Conservation (phyloP, 192 early-diverging fungal genomes). For the Ambispora gerdemannii region DNA sequence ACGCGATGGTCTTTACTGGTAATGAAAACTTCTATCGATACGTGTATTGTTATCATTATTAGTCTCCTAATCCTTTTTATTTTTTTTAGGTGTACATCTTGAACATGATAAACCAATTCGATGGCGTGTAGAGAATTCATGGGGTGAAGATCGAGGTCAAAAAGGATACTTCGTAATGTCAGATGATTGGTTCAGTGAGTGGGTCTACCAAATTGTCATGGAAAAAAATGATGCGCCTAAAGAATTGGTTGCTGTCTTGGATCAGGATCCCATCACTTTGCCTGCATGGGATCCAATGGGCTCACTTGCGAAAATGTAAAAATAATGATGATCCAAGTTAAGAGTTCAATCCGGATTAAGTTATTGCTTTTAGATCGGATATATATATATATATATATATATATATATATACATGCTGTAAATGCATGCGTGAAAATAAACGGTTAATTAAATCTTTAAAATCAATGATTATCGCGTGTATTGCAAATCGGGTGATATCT, state of each 20-base stretch:
- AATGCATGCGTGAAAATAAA: too few relatives aligned
- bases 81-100: conserved; percentile 53
- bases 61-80: too few relatives aligned
- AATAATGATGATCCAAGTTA: too few relatives aligned
- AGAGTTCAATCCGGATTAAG: too few relatives aligned
- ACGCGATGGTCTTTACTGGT: conserved; percentile 76
- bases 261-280: conserved; percentile 61
- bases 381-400: too few relatives aligned
- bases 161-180: conserved; percentile 78
- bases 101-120: conserved; percentile 61
- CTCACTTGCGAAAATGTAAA: conserved; percentile 56
- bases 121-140: conserved; percentile 76
- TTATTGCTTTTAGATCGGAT: too few relatives aligned
- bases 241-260: conserved; percentile 57
- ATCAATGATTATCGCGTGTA: too few relatives aligned
- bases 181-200: conserved; percentile 74
- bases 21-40: too few relatives aligned
- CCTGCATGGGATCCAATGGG: conserved; percentile 81
- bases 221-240: conserved; percentile 62
- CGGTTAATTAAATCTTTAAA: too few relatives aligned
- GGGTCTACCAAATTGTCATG: conserved; percentile 77
- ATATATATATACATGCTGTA: too few relatives aligned
- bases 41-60: too few relatives aligned
- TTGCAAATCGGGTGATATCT: too few relatives aligned
- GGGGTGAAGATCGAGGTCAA: conserved; percentile 62